Evolutionary conservation across 2,329 filamentous ascomycete species (phyloP), one percentile per base, ranked within the genome.

Genomic region (Colletotrichum lindemuthianum): DNA sequence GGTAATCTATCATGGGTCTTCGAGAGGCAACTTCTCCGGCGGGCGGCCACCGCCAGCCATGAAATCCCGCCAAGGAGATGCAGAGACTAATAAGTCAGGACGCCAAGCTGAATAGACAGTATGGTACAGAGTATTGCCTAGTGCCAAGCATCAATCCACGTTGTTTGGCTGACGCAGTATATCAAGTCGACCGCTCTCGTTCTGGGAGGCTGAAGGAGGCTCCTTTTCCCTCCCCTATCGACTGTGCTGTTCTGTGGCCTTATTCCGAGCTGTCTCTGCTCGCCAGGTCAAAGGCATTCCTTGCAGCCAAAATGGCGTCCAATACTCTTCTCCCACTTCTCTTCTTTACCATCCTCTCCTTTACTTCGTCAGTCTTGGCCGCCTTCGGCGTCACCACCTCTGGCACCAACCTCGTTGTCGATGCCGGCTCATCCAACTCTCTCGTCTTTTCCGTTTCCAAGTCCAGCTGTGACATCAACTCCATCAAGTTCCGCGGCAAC

Each of bases 401-500:
- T 3, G 75, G 74, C 41, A 72, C 69, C 61, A 79, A 77, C 67
- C 83, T 80, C 63, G 72, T 82, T 54, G 74, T 85, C 60, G 81
- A 85, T 71, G 78, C 82, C 53, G 82, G 79, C 44, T 82, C 79
- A 10, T 61, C 77, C 37, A 84, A 86, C 66, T 61, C 82, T 3
- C 75, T 88, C 56, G 73, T 82, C 41, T 82, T 87, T 67, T 81
- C 81, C 3, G 80, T 88, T 53, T 82, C 77, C 68, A 77, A 81
- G 50, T 78, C 77, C 13, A 88, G 77, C 72, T 89, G 88, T 68
- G 88, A 90, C 69, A 87, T 90, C 72, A 88, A 82, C 12, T 89
- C 87, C 0, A 85, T 90, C 72, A 81, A 82, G 58, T 90, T 82
- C 71, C 83, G 84, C 32, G 84, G 85, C 64, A 79, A 81, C 47